phyloP scores from a whole-genome alignment of 2,329 filamentous ascomycete genomes.

The Emmonsia crescens region DNA sequence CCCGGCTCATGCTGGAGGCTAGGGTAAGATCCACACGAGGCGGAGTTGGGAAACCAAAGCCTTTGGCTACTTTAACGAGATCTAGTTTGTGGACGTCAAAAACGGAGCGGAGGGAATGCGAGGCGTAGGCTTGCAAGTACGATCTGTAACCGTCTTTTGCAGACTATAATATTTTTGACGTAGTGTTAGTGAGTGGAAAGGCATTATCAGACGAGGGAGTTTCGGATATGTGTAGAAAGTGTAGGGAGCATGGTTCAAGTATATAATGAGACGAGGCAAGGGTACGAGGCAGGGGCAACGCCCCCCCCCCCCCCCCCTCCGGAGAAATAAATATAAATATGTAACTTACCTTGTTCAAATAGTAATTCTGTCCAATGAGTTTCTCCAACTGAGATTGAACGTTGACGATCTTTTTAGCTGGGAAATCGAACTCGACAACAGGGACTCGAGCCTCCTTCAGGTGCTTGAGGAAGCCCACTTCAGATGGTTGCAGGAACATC shows the following conservation, averaged over 20 bases:
- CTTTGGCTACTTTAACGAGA: conserved; percentile 71
- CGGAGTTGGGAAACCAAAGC: conserved; percentile 67
- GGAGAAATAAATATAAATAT: background rate
- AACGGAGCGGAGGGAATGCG: conserved; percentile 68
- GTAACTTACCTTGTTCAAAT: conserved; percentile 66
- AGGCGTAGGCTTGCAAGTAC: conserved; percentile 91
- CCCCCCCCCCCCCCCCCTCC: too few relatives aligned
- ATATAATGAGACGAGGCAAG: conserved; percentile 8
- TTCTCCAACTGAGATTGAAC: conserved; percentile 88
- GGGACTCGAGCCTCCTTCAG: conserved; percentile 86
- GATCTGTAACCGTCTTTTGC: conserved; percentile 68
- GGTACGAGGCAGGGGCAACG: too few relatives aligned
- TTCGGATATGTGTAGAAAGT: too few relatives aligned
- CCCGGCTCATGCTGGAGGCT: conserved; percentile 62
- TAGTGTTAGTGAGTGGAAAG: conserved; percentile 1
- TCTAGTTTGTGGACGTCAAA: conserved; percentile 78
- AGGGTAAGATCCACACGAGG: conserved; percentile 70
- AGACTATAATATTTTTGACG: conserved; percentile 32
- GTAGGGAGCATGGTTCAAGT: too few relatives aligned
- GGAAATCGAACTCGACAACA: conserved; percentile 93
- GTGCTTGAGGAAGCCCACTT: conserved; percentile 85
- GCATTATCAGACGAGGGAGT: background rate
- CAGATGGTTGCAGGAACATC: conserved; percentile 85
- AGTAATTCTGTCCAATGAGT: conserved; percentile 90
- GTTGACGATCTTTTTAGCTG: conserved; percentile 80